Percentiles rank a stretch among this genome's conserved stretches.
Conservation (phyloP, 2,329 filamentous ascomycete species). For the Penicillium sp. region DNA sequence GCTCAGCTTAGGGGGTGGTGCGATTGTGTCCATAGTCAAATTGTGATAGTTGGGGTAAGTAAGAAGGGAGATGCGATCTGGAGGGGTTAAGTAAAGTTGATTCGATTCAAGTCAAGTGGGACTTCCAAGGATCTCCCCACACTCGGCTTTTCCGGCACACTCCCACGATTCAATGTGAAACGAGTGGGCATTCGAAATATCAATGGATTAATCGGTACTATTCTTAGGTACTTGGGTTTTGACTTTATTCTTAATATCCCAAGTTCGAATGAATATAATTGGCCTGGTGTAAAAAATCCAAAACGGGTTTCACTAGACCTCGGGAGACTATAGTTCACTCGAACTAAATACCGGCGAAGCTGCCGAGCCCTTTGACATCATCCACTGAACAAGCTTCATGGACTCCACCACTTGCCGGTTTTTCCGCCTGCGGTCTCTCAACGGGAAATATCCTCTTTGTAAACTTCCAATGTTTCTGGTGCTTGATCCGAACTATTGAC, state of each 20-base stretch:
- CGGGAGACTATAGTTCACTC: not conserved
- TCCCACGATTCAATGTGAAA: not conserved
- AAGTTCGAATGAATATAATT: not conserved
- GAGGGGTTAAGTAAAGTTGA: not conserved
- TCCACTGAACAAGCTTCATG: not conserved
- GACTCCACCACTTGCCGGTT: too few species aligned
- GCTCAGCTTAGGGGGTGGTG: slow-evolving; percentile 21
- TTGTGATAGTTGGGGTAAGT: not conserved
- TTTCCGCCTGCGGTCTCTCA: too few species aligned
- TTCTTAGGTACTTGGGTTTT: not conserved
- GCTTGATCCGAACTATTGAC: too few species aligned
- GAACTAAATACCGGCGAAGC: not conserved
- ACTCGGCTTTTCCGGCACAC: not conserved
- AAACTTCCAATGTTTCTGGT: too few species aligned
- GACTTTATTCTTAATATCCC: not conserved
- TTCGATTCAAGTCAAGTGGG: not conserved
- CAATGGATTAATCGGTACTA: too few species aligned
- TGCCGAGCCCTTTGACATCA: not conserved
- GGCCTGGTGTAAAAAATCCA: too few species aligned
- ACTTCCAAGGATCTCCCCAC: not conserved
- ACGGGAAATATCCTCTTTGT: too few species aligned
- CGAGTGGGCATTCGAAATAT: too few species aligned
- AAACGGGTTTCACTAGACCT: not conserved
- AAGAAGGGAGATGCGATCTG: not conserved
- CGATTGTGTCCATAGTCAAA: slow-evolving; percentile 19